phyloP scores from a whole-genome alignment of 371 early-diverging fungal genomes.

The Mucor racemosus region DNA sequence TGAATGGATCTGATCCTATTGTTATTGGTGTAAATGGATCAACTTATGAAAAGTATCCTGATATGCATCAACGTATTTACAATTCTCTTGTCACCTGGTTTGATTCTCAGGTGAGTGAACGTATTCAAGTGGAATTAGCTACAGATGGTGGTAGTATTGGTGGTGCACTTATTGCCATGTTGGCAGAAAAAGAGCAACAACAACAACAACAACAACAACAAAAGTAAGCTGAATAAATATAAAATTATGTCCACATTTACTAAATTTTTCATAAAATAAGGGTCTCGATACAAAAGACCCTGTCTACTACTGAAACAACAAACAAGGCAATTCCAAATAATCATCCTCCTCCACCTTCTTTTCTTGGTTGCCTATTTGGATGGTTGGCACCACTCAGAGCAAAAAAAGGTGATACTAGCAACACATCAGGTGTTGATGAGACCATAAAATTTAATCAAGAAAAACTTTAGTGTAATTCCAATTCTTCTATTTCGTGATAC shows the following conservation, averaged over 20 bases:
- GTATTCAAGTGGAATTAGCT: slow-evolving; percentile 46
- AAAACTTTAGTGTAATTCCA: slow-evolving; percentile 9
- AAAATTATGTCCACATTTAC: neutral
- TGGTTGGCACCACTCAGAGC: slow-evolving; percentile 17
- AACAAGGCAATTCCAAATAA: slow-evolving; percentile 12
- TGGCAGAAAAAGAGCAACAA: slow-evolving; percentile 24
- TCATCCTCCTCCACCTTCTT: slow-evolving; percentile 18
- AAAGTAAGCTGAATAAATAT: slow-evolving; percentile 5
- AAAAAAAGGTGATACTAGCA: slow-evolving; percentile 4
- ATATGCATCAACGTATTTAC: slow-evolving; percentile 44
- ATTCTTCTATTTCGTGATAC: neutral
- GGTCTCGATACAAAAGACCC: slow-evolving; percentile 7
- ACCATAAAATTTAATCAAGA: slow-evolving; percentile 4
- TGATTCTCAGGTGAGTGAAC: slow-evolving; percentile 27
- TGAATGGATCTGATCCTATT: slow-evolving; percentile 26
- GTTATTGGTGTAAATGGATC: slow-evolving; percentile 81
- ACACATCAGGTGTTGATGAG: slow-evolving; percentile 3
- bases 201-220: slow-evolving; percentile 10
- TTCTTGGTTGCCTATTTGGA: slow-evolving; percentile 28
- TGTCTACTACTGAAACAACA: slow-evolving; percentile 7
- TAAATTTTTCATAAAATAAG: neutral
- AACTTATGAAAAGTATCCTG: slow-evolving; percentile 48
- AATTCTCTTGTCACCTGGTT: slow-evolving; percentile 42
- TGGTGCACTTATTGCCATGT: slow-evolving; percentile 54
- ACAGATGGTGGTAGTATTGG: slow-evolving; percentile 54